phyloP scores from a whole-genome alignment of 306 rosid genomes.

The Crotalaria pallida region DNA sequence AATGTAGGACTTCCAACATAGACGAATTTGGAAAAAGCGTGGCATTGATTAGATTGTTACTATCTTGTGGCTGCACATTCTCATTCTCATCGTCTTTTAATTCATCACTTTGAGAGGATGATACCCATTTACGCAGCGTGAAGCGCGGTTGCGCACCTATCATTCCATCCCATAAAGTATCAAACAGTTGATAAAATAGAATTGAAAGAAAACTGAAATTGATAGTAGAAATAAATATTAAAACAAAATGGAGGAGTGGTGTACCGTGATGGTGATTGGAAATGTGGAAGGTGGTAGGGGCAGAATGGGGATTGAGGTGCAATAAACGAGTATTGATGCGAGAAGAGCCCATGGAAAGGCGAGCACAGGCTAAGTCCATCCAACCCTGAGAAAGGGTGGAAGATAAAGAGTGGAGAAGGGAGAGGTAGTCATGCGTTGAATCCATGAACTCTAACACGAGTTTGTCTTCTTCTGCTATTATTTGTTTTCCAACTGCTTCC shows the following conservation, averaged over 20 bases:
- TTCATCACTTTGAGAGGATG: conserved; percentile 29
- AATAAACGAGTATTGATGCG: conserved; percentile 62
- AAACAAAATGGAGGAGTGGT: too few relatives aligned
- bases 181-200: too few relatives aligned
- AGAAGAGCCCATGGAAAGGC: conserved; percentile 85
- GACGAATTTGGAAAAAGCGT: too few relatives aligned
- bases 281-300: conserved; percentile 58
- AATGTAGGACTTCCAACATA: too few relatives aligned
- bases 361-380: conserved; percentile 82
- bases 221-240: too few relatives aligned
- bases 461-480: conserved; percentile 26
- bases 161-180: too few relatives aligned
- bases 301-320: conserved; percentile 67
- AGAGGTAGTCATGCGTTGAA: conserved; percentile 53
- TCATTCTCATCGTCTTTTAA: conserved; percentile 27
- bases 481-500: conserved; percentile 17
- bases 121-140: conserved; percentile 63
- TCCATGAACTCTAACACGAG: conserved; percentile 62
- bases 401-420: conserved; percentile 50
- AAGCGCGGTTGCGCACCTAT: conserved; percentile 32
- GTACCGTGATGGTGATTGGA: too few relatives aligned
- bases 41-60: too few relatives aligned
- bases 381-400: conserved; percentile 76
- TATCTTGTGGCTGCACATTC: conserved; percentile 40
- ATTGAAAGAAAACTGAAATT: too few relatives aligned